A percentile compares a stretch with the other conserved stretches of the same genome.
phyloP scores from a whole-genome alignment of 2,329 filamentous ascomycete genomes.

The Aspergillus sp. region DNA sequence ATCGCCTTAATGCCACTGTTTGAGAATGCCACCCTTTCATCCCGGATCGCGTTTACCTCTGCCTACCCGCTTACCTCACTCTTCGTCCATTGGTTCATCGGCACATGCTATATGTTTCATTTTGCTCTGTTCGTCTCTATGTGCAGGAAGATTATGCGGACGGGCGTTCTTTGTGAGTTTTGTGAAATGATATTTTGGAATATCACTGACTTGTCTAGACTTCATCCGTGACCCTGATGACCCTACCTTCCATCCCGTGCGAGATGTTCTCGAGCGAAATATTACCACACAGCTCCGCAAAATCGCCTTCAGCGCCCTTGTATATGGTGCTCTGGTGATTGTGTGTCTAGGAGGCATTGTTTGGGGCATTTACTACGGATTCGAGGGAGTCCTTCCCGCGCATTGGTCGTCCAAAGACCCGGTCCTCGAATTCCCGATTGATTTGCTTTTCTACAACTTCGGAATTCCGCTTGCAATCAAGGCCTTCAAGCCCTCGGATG shows the following conservation, averaged over 20 bases:
- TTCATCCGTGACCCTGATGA: conserved; percentile 98
- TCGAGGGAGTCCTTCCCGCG: conserved; percentile 78
- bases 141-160: conserved; percentile 97
- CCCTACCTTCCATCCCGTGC: conserved; percentile 95
- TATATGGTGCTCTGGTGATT: conserved; percentile 91
- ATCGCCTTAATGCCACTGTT: conserved; percentile 88
- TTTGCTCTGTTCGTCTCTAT: conserved; percentile 98
- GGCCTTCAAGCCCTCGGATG: conserved; percentile 83
- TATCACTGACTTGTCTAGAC: conserved; percentile 55
- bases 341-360: conserved; percentile 94
- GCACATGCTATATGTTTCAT: conserved; percentile 99
- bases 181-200: neutral
- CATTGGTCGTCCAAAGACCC: conserved; percentile 93
- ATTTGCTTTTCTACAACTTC: conserved; percentile 96
- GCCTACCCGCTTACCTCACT: conserved; percentile 84
- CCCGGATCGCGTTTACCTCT: conserved; percentile 76
- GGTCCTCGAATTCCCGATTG: conserved; percentile 90
- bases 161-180: conserved; percentile 82
- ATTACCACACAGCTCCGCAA: conserved; percentile 92
- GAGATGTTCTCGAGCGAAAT: conserved; percentile 91
- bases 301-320: conserved; percentile 92
- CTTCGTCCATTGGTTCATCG: conserved; percentile 98
- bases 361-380: conserved; percentile 77
- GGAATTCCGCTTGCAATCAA: conserved; percentile 85
- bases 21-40: conserved; percentile 74